Conservation (phyloP, 805 yeast species). For the Candida andamanensis region DNA sequence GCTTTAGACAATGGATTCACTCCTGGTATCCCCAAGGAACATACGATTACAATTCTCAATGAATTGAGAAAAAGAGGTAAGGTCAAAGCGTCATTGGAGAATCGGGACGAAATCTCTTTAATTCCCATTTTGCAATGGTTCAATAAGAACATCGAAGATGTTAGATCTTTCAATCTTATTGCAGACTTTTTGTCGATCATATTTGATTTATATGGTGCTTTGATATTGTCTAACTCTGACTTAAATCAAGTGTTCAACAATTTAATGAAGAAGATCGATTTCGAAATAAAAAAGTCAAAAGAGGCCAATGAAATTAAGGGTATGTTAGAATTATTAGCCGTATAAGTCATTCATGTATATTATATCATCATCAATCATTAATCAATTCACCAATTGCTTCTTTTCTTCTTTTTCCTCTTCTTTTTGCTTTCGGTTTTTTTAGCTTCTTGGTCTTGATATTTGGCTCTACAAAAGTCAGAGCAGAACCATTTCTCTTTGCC, state of each 20-base stretch:
- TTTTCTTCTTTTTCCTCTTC: constrained; percentile 4
- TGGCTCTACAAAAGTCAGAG: constrained; percentile 25
- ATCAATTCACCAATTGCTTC: background rate
- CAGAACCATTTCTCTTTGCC: constrained; percentile 39
- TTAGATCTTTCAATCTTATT: constrained; percentile 57
- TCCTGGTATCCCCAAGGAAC: constrained; percentile 73
- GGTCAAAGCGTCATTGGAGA: constrained; percentile 70
- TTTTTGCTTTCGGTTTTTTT: constrained; percentile 1
- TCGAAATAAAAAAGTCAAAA: constrained; percentile 71
- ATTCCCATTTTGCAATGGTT: constrained; percentile 89
- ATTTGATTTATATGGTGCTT: constrained; percentile 70
- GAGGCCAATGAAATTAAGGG: constrained; percentile 91
- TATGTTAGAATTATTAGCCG: constrained; percentile 81
- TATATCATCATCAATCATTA: constrained; percentile 4
- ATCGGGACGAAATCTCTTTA: constrained; percentile 79
- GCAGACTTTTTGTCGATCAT: constrained; percentile 66
- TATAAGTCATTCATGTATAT: constrained; percentile 21
- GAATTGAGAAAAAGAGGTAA: constrained; percentile 89
- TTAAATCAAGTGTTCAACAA: constrained; percentile 66
- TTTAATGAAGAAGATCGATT: constrained; percentile 55
- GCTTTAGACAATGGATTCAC: constrained; percentile 85
- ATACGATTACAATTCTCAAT: constrained; percentile 74
- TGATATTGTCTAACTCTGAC: constrained; percentile 69
- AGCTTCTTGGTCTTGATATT: background rate
- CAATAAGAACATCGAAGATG: constrained; percentile 69